Conservation (phyloP, 2,329 filamentous ascomycete genomes). For the Torrubiella hemipterigena region DNA sequence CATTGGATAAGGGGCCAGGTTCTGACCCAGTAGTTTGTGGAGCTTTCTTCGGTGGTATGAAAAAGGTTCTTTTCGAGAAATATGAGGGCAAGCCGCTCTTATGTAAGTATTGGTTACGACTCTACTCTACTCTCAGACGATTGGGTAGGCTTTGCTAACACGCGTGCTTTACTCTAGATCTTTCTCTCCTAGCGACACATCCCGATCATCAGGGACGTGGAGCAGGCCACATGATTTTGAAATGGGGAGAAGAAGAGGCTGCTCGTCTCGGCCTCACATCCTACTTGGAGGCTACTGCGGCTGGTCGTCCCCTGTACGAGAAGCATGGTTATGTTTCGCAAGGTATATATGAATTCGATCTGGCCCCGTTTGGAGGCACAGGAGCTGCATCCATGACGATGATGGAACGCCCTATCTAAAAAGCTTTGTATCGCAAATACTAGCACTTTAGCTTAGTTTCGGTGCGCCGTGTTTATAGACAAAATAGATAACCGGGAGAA, state of each 20-base stretch:
- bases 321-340: slow-evolving; percentile 22
- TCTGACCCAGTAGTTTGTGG: slow-evolving; percentile 20
- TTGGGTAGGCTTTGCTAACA: not conserved
- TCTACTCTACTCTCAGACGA: not conserved
- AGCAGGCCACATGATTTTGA: slow-evolving; percentile 19
- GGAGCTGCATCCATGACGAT: too few species aligned
- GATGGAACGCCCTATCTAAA: too few species aligned
- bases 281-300: slow-evolving; percentile 22
- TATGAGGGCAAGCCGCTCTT: slow-evolving; percentile 19
- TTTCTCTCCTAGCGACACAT: slow-evolving; percentile 25
- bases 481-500: too few species aligned
- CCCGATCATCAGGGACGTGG: slow-evolving; percentile 23
- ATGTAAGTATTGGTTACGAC: slow-evolving; percentile 16
- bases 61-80: slow-evolving; percentile 15
- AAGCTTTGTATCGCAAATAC: too few species aligned
- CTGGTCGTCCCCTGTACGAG: slow-evolving; percentile 20
- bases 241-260: slow-evolving; percentile 22
- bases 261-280: slow-evolving; percentile 21
- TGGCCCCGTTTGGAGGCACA: slow-evolving; percentile 17
- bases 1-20: slow-evolving; percentile 14
- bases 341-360: slow-evolving; percentile 13
- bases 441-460: too few species aligned
- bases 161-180: slow-evolving; percentile 12
- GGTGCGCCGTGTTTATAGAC: too few species aligned
- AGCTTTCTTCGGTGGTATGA: slow-evolving; percentile 18